phyloP scores from a whole-genome alignment of 176 grass and related monocot species.

The Oryza officinalis region DNA sequence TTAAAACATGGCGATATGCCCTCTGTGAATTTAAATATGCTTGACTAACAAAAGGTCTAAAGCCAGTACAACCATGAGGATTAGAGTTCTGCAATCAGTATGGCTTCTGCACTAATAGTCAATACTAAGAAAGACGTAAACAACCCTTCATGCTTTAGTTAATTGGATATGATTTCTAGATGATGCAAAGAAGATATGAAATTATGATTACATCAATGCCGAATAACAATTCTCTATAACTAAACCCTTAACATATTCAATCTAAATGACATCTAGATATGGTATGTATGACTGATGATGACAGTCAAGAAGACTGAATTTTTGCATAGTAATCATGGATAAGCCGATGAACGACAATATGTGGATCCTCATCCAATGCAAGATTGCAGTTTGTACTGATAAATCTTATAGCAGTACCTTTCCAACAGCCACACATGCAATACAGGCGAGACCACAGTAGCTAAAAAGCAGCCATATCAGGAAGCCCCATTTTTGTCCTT shows the following conservation, averaged over 20 bases:
- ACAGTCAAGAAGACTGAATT: neutral
- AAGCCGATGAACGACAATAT: neutral
- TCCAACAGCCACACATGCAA: slow-evolving; percentile 83
- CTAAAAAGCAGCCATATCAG: slow-evolving; percentile 98
- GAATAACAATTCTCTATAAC: neutral
- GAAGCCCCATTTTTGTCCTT: slow-evolving; percentile 99
- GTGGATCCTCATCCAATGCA: neutral
- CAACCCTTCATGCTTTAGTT: neutral
- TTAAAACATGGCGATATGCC: neutral
- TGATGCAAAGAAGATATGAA: slow-evolving; percentile 17
- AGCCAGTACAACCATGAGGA: neutral
- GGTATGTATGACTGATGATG: neutral
- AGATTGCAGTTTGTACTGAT: neutral
- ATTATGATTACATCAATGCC: neutral
- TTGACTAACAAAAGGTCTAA: neutral
- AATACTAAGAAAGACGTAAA: neutral
- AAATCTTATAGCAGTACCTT: slow-evolving; percentile 54
- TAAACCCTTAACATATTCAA: neutral
- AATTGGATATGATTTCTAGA: slow-evolving; percentile 33
- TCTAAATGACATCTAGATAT: neutral
- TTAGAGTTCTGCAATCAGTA: neutral
- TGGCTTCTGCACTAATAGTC: neutral
- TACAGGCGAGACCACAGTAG: slow-evolving; percentile 86
- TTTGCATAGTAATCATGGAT: neutral
- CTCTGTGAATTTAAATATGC: neutral